Base-by-base conservation (phyloP, 176 grass and related monocot genomes). In the Oryza glaberrima region DNA sequence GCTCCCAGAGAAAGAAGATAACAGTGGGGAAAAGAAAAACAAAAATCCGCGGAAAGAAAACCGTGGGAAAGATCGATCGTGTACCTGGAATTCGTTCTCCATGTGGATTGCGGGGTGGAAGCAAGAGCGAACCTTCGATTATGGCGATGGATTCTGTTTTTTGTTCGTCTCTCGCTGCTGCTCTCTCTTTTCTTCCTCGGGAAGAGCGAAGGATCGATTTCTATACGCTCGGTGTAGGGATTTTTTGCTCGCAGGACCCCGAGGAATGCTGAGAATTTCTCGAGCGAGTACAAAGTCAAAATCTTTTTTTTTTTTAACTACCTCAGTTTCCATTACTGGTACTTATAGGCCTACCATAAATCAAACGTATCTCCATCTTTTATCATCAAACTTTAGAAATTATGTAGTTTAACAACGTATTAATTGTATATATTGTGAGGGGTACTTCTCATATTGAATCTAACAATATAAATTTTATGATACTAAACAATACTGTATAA, bases 61-160 rank as follows among this genome's bases (percentile, higher is more conserved):
- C 13, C 49, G 60, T 8, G 63, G 63, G 1, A 87, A 76, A 68
- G 30, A 32, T 32, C 30, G 38, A 36, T 22, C 11, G 77, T 12
- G 69, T 82, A 87, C 85, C 85, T 87, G 85, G 85, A 87, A 87
- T 23, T 87, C 78, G 12, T 61, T 82, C 72, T 87, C 85, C 78
- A 87, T 87, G 12, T 25, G 36, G 13, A 22, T 19, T 54, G 4
- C 16, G 51, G 15, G 51, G 47, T 7, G 51, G 16, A 19, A 19
- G 51, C 51, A 48, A 15, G 16, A 54, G 16, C 51, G 35, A 15
- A 6, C 51, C 4, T 17, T 75, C 19, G 85, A 32, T 32, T 2
- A 80, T 65, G 8, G 2, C 47, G 47, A 48, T 54, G 51, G 35
- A 36, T 36, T 36, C 3, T 32, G 2, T 36, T 36, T 5, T 36